Base-by-base conservation (phyloP, 2,329 filamentous ascomycete species). In the Tolypocladium amazonense region DNA sequence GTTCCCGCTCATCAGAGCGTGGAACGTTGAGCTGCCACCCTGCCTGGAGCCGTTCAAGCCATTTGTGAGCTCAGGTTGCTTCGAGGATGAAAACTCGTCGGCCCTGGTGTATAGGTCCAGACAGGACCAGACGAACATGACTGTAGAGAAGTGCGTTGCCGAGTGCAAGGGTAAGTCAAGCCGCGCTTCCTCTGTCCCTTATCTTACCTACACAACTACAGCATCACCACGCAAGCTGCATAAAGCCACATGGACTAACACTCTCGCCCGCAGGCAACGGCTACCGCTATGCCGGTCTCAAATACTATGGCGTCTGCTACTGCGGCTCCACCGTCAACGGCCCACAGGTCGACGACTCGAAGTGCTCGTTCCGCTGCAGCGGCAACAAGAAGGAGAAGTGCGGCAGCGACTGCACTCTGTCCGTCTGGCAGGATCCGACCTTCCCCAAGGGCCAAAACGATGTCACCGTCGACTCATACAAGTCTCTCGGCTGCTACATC, bases 401-500 rank as follows among this genome's bases (percentile, higher is more conserved):
- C 62, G 81, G 81, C 58, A 77, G 79, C 25, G 72, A 77, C 59
- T 71, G 73, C 11, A 66, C 70, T 37, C 76, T 84, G 61, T 80
- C 79, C 2, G 61, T 80, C 66, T 81, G 73, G 66, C 71, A 77
- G 65, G 79, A 82, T 56, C 74, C 77, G 4, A 81, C 77, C 37
- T 81, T 79, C 64, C 67, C 74, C 55, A 72, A 74, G 30, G 71
- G 72, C 62, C 78, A 75, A 63, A 73, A 71, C 25, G 72, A 80
- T 57, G 69, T 79, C 33, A 78, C 77, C 30, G 73, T 80, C 53
- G 74, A 75, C 58, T 76, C 78, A 54, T 89, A 85, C 76, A 74
- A 75, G 52, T 79, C 83, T 63, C 69, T 81, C n/a, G 87, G 87
- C 59, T 90, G 87, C 73, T 87, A 81, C 66, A 76, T 73, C 35